phyloP scores from a whole-genome alignment of 2,329 filamentous ascomycete genomes.

The Apiospora sp. region DNA sequence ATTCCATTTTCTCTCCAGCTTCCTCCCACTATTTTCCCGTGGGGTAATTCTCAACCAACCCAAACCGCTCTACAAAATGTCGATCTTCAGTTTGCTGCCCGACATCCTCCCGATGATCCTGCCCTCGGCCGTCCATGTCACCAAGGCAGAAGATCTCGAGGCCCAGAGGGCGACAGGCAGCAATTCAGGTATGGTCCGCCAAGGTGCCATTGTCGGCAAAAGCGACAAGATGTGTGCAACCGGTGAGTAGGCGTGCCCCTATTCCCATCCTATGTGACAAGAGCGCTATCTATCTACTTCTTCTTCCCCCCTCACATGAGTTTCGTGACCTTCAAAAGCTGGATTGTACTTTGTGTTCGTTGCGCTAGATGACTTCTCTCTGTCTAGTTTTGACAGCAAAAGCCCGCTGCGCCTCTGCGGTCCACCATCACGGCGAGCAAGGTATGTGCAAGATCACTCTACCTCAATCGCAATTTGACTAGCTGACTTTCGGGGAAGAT shows the following conservation, averaged over 20 bases:
- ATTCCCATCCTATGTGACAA: not conserved
- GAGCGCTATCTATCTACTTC: not conserved
- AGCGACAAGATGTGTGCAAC: conserved; percentile 73
- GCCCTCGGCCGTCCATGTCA: conserved; percentile 64
- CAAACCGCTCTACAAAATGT: conserved; percentile 45
- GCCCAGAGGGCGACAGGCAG: conserved; percentile 42
- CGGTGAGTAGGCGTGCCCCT: conserved; percentile 51
- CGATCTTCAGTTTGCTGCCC: conserved; percentile 62
- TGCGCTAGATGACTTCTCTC: conserved; percentile 11
- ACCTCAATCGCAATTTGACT: conserved; percentile 26
- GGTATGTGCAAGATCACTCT: conserved; percentile 49
- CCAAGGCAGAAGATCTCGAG: conserved; percentile 54
- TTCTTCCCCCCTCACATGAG: not conserved
- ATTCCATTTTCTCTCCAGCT: not conserved
- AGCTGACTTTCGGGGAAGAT: conserved; percentile 51
- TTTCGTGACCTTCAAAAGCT: not conserved
- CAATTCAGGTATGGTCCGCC: conserved; percentile 45
- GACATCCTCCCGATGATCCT: conserved; percentile 68
- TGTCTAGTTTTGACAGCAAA: conserved; percentile 66
- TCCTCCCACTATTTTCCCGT: conserved; percentile 1
- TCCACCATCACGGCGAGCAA: conserved; percentile 76
- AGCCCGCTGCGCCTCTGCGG: conserved; percentile 65
- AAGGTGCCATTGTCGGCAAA: conserved; percentile 68
- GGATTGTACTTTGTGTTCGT: not conserved
- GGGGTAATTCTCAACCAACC: not conserved